Percentiles rank a stretch among this genome's conserved stretches.
Conservation (phyloP, 2,329 filamentous ascomycete genomes). For the Aaosphaeria arxii region DNA sequence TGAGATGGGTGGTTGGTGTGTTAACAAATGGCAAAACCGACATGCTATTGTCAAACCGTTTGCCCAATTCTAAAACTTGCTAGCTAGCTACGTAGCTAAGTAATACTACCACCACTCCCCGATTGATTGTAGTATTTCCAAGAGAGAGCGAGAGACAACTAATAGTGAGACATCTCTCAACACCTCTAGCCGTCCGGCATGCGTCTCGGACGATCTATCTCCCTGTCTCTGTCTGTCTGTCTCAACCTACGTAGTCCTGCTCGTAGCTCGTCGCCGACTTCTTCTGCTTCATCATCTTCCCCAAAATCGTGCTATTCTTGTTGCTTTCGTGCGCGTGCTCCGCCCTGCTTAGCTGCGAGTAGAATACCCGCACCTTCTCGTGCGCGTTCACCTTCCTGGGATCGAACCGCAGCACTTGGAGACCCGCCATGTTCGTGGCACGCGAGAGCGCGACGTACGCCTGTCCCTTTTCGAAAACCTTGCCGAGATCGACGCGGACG, state of each 20-base stretch:
- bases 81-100: too few species aligned
- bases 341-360: conserved; percentile 74
- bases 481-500: conserved; percentile 89
- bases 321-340: conserved; percentile 45
- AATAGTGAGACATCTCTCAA: too few species aligned
- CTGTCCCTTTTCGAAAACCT: conserved; percentile 94
- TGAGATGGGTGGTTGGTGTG: too few species aligned
- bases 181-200: too few species aligned
- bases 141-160: too few species aligned
- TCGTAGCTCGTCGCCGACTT: background rate
- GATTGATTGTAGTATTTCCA: too few species aligned
- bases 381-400: conserved; percentile 93
- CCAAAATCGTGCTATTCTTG: conserved; percentile 29
- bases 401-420: conserved; percentile 88
- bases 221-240: background rate
- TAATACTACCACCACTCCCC: too few species aligned
- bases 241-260: background rate
- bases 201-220: too few species aligned
- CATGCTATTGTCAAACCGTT: too few species aligned
- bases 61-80: too few species aligned
- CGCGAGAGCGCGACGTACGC: conserved; percentile 95
- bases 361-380: conserved; percentile 80
- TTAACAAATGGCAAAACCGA: too few species aligned
- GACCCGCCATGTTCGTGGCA: conserved; percentile 79
- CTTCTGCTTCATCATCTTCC: conserved; percentile 17